Base-by-base conservation (phyloP, 192 early-diverging fungal genomes). In the Coemansia sp. region DNA sequence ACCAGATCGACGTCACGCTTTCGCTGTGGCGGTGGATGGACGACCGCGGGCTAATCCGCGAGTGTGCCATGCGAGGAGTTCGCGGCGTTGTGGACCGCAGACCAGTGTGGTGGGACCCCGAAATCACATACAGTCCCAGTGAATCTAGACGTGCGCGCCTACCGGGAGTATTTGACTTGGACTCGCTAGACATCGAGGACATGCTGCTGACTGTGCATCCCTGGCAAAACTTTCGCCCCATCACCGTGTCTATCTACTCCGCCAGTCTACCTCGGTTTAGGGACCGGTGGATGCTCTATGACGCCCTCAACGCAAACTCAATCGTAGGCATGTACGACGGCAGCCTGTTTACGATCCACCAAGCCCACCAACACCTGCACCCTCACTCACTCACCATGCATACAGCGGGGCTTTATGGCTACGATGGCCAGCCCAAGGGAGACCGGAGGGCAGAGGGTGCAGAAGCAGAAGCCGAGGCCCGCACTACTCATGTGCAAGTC, bases 281-380 rank as follows among this genome's bases (percentile, higher is more conserved):
- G 29, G 90, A 94, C 72, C 95, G 95, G 72, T 99, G 95, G 94
- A 71, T 99, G 20, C 86, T 95, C 39, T 94, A 93, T 69, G 97
- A 98, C 71, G 73, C 93, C 24, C 80, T 99, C 63, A 89, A 90
- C 61, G 97, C 97, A 10, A 90, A 92, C 56, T 89, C 88, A 5
- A 90, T 96, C 64, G 90, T 94, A 7, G 97, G 97, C 9, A 92
- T 91, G 77, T 95, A 95, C 71, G 95, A 98, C 70, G 92, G 96
- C 69, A 96, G 95, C 69, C 75, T 98, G 65, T 99, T 99, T 68
- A 93, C 90, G 62, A 89, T 97, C 19, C 94, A 95, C 74, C 88
- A 89, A 55, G 89, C 93, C n/a, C 93, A 94, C 70, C 71, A 90
- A 39, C 86, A 82, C 44, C 85, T 89, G 11, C 62, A 41, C n/a